Evolutionary conservation across 2,329 filamentous ascomycete genomes (phyloP).

Genomic region (Aspergillus fumigatus): DNA sequence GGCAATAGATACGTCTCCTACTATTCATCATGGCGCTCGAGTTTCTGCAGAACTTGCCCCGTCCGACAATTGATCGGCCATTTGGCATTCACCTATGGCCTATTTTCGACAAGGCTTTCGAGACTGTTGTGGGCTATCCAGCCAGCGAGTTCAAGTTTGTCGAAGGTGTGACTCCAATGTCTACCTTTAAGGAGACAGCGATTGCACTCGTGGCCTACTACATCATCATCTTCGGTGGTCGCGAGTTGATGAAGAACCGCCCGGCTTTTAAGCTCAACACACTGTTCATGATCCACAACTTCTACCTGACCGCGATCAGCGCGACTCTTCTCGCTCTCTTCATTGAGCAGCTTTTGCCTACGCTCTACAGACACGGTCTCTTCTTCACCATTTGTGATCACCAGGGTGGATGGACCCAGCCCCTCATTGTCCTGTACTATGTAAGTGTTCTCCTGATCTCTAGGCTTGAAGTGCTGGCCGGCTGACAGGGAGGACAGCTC

Average conservation of each 20-base stretch:
- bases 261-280: slow-evolving; percentile 80
- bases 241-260: slow-evolving; percentile 85
- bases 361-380: slow-evolving; percentile 71
- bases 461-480: neutral
- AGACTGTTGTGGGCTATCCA: slow-evolving; percentile 71
- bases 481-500: slow-evolving; percentile 52
- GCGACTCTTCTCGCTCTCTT: slow-evolving; percentile 76
- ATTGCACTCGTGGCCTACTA: slow-evolving; percentile 87
- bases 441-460: slow-evolving; percentile 52
- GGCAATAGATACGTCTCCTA: neutral
- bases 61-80: slow-evolving; percentile 82
- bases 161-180: slow-evolving; percentile 79
- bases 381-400: slow-evolving; percentile 79
- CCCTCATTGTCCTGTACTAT: slow-evolving; percentile 92
- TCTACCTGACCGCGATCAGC: slow-evolving; percentile 84
- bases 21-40: slow-evolving; percentile 42
- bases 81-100: slow-evolving; percentile 93
- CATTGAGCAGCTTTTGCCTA: slow-evolving; percentile 84
- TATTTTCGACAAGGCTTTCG: slow-evolving; percentile 84
- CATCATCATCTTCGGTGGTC: slow-evolving; percentile 84
- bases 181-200: slow-evolving; percentile 76
- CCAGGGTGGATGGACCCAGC: slow-evolving; percentile 88
- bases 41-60: slow-evolving; percentile 50
- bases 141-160: slow-evolving; percentile 82
- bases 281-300: slow-evolving; percentile 94